Evolutionary conservation across 176 grass and related monocot genomes (phyloP), one percentile per base, ranked within the genome.

Genomic region (Metroxylon sagu): DNA sequence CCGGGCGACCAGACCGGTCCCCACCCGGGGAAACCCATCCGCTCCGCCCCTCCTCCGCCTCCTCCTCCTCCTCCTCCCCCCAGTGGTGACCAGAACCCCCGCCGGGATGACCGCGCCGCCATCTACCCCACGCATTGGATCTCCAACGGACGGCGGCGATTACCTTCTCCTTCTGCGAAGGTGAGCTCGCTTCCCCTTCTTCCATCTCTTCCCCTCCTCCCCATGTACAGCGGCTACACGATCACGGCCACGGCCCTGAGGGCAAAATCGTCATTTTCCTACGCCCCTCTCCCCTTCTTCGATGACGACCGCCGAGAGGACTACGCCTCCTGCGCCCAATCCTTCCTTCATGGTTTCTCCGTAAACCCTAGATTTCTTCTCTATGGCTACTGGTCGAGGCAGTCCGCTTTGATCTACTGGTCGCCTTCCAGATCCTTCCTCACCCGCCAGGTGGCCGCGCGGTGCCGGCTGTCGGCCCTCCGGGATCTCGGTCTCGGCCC

Each of bases 51-150:
- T 23, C 21, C 21, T 23, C 21, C 21, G 21, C 21, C 21, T 0
- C 21, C 21, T 71, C 68, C 52, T 58, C 60, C 3, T 52, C 19
- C 27, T 53, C 56, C 31, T 17, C 79, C 14, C 54, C 66, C 16
- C 64, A 77, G 62, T 43, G 35, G 35, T 15, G 18, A 43, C 25
- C 72, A 29, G 29, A 5, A 23, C 21, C 21, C 21, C 1, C 21
- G 0, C 21, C 21, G 21, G 21, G 21, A 73, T 3, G 68, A 70
- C 66, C 83, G 29, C 79, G 68, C 55, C 68, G 85, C 57, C 82
- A 78, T 14, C 2, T 71, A 23, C 15, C 62, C 73, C 54, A 62
- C 76, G 26, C 64, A 35, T 31, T 74, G 19, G 26, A 18, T 51
- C 3, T 59, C 71, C 55, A 48, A 58, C 55, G 64, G 71, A 64